Base-by-base conservation (phyloP, 192 early-diverging fungal species). In the Umbelopsis sp. region DNA sequence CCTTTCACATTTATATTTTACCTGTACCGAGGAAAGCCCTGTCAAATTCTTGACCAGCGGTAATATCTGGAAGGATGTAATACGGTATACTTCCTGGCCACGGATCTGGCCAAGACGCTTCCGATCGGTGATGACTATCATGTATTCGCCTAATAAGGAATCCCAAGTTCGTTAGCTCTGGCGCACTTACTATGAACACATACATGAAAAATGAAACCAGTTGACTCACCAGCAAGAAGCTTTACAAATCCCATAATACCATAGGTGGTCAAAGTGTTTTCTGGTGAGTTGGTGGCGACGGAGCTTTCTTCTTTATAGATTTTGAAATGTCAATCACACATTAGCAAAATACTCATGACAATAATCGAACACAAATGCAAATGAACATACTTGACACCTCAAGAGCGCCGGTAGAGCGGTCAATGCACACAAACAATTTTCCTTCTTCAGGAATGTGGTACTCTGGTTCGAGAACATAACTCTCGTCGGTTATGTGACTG, bases 201-300 rank as follows among this genome's bases (percentile, higher is more conserved):
- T 46, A 9, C 11, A 23, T 8, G 30, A 0, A 35, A 18, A 25
- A 18, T 8, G 23, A 48, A 13, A 46, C 3, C 1, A 3, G 58
- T 18, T 18, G 33, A 76, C 72, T 64, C 76, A 91, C 92, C 91
- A 58, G 90, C 84, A 61, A 90, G 82, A 7, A 94, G 80, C 23
- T 77, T 73, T 41, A 93, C 82, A 52, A 94, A 83, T 30, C 92
- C 92, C 48, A 94, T 80, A 61, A 94, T 78, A 69, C 93, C 93
- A 70, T 84, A 85, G 15, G 92, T 85, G 21, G 51, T 82, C 33
- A 86, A 48, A 18, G 80, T 75, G 49, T 88, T 81, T 30, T 87
- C 84, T 8, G 91, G 87, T 16, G 87, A 35, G 74, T 66, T 23
- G 61, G 58, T 47, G 69, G 74, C 50, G 70, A 55, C 37, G 81